Evolutionary conservation across 2,329 filamentous ascomycete species (phyloP).

Genomic region (Neospermospora avenae): DNA sequence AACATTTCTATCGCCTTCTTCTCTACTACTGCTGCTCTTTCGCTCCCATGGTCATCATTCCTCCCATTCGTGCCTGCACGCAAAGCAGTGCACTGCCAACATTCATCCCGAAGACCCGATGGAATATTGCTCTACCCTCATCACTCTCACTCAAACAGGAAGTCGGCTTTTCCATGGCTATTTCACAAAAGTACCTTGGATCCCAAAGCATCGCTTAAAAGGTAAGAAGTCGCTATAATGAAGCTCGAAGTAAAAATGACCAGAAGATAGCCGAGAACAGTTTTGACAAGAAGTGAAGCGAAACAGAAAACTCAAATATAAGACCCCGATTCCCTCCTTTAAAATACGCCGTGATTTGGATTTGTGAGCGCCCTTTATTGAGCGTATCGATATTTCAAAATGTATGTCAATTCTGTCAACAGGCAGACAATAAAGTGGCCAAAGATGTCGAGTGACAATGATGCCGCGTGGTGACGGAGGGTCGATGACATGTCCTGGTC

Average conservation of each 20-base stretch:
- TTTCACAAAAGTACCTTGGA: neutral
- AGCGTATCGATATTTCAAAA: neutral
- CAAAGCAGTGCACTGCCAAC: constrained; percentile 5
- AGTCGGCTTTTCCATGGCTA: neutral
- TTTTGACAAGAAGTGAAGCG: constrained; percentile 1
- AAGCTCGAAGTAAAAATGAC: too few species aligned
- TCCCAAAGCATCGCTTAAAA: constrained; percentile 6
- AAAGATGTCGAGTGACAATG: neutral
- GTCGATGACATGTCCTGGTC: neutral
- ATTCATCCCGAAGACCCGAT: neutral
- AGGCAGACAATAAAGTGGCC: neutral
- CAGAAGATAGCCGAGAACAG: too few species aligned
- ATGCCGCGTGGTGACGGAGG: neutral
- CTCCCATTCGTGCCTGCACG: constrained; percentile 19
- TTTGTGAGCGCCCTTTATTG: neutral
- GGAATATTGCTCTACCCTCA: neutral
- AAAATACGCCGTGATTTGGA: neutral
- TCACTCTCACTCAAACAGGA: neutral
- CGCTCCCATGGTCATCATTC: neutral
- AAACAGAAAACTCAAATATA: neutral
- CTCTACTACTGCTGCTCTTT: too few species aligned
- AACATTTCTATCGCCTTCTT: neutral
- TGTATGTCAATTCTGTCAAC: neutral
- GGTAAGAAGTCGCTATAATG: neutral
- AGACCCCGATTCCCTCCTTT: neutral